These are phyloP conservation scores for Postia placenta DNA, from an alignment of 768 basidiomycete species.

Conservation along the genomic window DNA sequence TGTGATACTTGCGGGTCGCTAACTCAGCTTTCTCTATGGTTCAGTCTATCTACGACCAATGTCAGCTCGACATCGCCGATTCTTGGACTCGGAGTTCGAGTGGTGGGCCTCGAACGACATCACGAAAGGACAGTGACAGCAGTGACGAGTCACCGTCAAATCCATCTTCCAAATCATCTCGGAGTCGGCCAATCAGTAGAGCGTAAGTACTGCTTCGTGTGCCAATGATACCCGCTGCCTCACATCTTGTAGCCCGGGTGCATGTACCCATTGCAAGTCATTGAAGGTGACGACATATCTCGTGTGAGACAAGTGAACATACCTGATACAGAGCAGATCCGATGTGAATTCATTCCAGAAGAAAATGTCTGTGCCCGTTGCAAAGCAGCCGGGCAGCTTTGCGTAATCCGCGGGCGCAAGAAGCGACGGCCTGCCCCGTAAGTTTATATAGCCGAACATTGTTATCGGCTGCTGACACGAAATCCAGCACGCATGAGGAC, in stretches of 20 bases:
- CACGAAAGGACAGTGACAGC: neutral
- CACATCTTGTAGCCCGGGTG: neutral
- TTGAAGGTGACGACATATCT: neutral
- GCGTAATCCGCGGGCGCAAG: constrained; percentile 43
- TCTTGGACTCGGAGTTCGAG: neutral
- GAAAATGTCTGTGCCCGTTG: constrained; percentile 44
- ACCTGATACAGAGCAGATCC: constrained; percentile 30
- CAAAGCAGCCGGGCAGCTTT: constrained; percentile 39
- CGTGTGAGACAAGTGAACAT: constrained; percentile 28
- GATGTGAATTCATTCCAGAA: constrained; percentile 44
- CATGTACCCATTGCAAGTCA: constrained; percentile 1
- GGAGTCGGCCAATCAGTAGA: no score
- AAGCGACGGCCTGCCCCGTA: constrained; percentile 55
- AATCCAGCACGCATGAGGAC: constrained; percentile 47
- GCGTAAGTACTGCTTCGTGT: no score
- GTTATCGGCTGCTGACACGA: neutral
- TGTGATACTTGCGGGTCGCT: no score
- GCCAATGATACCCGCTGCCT: no score
- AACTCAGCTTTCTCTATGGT: no score
- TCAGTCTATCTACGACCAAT: no score
- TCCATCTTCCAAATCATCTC: no score
- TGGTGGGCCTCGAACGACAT: neutral
- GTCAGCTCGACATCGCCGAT: no score
- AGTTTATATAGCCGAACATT: constrained; percentile 14
- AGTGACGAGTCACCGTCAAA: no score